Evolutionary conservation across 352 stramenopile genomes (phyloP), one percentile per base, ranked within the genome.

Genomic region (Lagenidium sp.): DNA sequence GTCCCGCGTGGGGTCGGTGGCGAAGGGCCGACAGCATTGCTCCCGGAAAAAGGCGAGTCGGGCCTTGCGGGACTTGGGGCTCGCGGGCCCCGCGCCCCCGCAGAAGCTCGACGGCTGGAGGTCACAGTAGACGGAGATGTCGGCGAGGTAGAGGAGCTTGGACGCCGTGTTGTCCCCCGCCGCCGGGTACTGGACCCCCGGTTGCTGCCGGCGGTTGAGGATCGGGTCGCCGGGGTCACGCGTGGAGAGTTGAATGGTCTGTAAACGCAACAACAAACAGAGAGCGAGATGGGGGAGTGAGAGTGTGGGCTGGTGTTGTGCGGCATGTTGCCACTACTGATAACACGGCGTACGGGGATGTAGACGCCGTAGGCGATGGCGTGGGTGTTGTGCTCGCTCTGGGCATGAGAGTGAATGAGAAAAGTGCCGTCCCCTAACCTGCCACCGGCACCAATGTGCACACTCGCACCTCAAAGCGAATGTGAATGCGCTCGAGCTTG

Each of bases 391-490:
- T 59, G 53, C 15, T 66, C 59, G 21, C 61, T 73, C 74, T 86
- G 38, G 15, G n/a, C n/a, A n/a, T n/a, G n/a, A n/a, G n/a, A n/a
- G n/a, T n/a, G n/a, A n/a, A n/a, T n/a, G n/a, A n/a, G n/a, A n/a
- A n/a, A n/a, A n/a, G n/a, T n/a, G n/a, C n/a, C n/a, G n/a, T n/a
- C n/a, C n/a, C n/a, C n/a, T n/a, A n/a, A n/a, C n/a, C n/a, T n/a
- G n/a, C n/a, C n/a, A n/a, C n/a, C n/a, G n/a, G n/a, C n/a, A n/a
- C n/a, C n/a, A n/a, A n/a, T n/a, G n/a, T n/a, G n/a, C n/a, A n/a
- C n/a, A n/a, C 4, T 18, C 36, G 30, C 45, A 87, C 77, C 69
- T 90, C 74, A 19, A 85, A 59, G 18, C 77, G 77, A 39, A 86
- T 47, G 37, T 87, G 71, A 23, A 86, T 57, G 13, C 65, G 65